phyloP scores from a whole-genome alignment of 2,329 filamentous ascomycete genomes.

The Arthrobotrys sphaeroides region DNA sequence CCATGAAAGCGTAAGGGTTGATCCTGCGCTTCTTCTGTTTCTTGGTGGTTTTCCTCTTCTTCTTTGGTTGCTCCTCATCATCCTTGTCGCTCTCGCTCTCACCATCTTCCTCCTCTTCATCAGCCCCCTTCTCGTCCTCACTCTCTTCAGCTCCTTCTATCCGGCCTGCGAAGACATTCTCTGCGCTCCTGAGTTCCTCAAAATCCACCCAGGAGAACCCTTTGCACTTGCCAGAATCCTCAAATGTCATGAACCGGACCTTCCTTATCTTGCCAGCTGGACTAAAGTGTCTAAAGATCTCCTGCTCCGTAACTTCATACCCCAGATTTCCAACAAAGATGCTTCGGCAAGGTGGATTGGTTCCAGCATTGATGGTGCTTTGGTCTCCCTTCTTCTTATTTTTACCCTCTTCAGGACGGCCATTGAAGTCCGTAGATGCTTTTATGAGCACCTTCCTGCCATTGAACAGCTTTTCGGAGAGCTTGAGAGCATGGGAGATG shows the following conservation, averaged over 20 bases:
- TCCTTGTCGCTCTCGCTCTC: conserved; percentile 54
- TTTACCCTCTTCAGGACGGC: conserved; percentile 72
- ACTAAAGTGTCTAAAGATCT: conserved; percentile 80
- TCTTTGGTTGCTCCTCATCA: conserved; percentile 60
- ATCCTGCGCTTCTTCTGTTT: conserved; percentile 69
- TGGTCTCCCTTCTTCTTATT: conserved; percentile 58
- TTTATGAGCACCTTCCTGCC: conserved; percentile 91
- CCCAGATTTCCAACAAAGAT: conserved; percentile 92
- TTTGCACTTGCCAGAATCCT: conserved; percentile 97
- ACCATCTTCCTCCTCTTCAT: conserved; percentile 60
- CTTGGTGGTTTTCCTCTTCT: conserved; percentile 64
- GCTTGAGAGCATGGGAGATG: conserved; percentile 78
- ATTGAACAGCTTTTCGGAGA: conserved; percentile 83
- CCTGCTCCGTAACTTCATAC: conserved; percentile 82
- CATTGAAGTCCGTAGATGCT: conserved; percentile 86
- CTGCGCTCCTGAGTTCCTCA: conserved; percentile 77
- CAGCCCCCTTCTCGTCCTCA: conserved; percentile 58
- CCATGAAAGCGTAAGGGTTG: conserved; percentile 71
- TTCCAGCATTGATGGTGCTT: conserved; percentile 51
- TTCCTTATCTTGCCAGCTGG: conserved; percentile 85
- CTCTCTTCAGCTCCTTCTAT: conserved; percentile 59
- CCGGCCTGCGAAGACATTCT: conserved; percentile 58
- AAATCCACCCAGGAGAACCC: conserved; percentile 97
- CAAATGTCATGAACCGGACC: conserved; percentile 91
- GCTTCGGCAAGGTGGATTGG: conserved; percentile 76